Percentiles rank a stretch among this genome's conserved stretches.
Evolutionary conservation across 176 grass and related monocot species (phyloP).

Genomic region (Carex littledalei): DNA sequence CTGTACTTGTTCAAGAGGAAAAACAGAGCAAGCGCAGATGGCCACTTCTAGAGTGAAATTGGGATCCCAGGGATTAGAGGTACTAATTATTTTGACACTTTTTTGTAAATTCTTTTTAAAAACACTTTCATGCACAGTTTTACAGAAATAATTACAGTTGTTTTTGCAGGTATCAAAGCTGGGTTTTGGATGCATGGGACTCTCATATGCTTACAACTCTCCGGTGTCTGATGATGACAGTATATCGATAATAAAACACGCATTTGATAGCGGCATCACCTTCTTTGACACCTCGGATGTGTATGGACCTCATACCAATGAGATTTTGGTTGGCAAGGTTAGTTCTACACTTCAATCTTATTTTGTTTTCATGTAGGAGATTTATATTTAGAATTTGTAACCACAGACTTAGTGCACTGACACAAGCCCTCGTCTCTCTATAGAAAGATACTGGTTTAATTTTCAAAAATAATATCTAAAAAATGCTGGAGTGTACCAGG

Average conservation of each 20-base stretch:
- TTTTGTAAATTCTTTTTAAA: no score
- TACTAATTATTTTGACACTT: no score
- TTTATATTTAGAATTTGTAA: no score
- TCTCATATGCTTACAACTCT: conserved; percentile 12
- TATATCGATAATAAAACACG: conserved; percentile 32
- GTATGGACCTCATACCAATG: conserved; percentile 33
- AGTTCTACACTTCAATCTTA: not conserved
- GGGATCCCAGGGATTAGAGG: conserved; percentile 32
- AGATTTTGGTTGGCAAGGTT: conserved; percentile 40
- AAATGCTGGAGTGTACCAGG: no score
- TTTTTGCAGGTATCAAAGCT: conserved; percentile 25
- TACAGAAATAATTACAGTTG: not conserved
- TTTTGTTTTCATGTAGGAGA: no score
- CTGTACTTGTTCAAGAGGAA: not conserved
- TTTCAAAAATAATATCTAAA: no score
- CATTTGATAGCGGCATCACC: conserved; percentile 26
- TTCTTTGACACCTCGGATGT: conserved; percentile 40
- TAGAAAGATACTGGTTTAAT: no score
- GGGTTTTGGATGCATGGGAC: conserved; percentile 38
- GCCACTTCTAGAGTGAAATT: conserved; percentile 6
- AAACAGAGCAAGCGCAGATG: not conserved
- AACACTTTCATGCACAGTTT: no score
- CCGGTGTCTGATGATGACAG: conserved; percentile 1
- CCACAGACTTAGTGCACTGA: no score
- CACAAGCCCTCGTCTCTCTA: no score